A percentile compares a stretch with the other conserved stretches of the same genome.
Evolutionary conservation across 2,329 filamentous ascomycete genomes (phyloP).

Genomic region (Hymenotorrendiella dingleyae): DNA sequence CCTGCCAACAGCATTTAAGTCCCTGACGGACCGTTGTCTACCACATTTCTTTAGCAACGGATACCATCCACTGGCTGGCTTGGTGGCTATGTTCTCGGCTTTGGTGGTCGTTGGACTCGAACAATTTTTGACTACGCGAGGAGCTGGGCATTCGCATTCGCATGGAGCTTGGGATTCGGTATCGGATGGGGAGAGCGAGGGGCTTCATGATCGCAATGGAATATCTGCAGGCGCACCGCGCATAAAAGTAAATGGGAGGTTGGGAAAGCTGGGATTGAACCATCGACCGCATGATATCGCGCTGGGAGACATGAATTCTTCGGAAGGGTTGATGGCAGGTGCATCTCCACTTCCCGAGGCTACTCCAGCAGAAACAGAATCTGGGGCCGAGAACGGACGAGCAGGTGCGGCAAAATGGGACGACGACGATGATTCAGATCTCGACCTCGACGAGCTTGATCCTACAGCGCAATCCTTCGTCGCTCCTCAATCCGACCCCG

Average conservation of each 20-base stretch:
- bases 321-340: conserved; percentile 51
- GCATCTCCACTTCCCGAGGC: conserved; percentile 53
- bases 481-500: conserved; percentile 17
- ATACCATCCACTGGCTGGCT: conserved; percentile 74
- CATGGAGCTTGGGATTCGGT: conserved; percentile 36
- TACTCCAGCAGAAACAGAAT: conserved; percentile 35
- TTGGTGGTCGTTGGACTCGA: conserved; percentile 79
- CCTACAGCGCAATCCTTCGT: conserved; percentile 32
- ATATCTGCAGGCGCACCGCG: conserved; percentile 21
- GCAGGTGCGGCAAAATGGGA: too few species aligned
- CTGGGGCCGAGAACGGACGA: conserved; percentile 29
- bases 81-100: conserved; percentile 78
- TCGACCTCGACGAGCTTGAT: conserved; percentile 57
- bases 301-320: conserved; percentile 45
- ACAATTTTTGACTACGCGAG: conserved; percentile 75
- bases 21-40: conserved; percentile 58
- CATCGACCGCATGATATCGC: conserved; percentile 44
- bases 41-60: conserved; percentile 71
- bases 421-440: conserved; percentile 45
- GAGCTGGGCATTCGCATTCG: conserved; percentile 55
- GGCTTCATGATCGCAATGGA: conserved; percentile 28
- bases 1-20: conserved; percentile 57
- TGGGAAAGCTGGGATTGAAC: conserved; percentile 24
- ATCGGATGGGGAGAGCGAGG: conserved; percentile 33
- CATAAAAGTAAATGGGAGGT: conserved; percentile 24